phyloP scores from a whole-genome alignment of 352 stramenopile species.

The Blastocystis sp. region DNA sequence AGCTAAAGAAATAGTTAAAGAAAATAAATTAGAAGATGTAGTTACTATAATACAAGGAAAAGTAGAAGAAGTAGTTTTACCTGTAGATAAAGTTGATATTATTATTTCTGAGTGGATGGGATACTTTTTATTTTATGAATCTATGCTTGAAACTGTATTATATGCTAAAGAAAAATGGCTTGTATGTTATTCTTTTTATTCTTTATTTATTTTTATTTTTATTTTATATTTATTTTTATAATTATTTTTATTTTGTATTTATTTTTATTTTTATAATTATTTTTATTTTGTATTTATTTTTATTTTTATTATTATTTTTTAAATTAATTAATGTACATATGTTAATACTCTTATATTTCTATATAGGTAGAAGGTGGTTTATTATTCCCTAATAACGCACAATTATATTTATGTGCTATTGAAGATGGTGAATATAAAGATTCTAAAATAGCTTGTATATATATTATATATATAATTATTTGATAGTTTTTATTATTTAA shows the following conservation, averaged over 20 bases:
- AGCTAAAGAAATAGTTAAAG: constrained; percentile 72
- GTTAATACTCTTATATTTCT: too few relatives aligned
- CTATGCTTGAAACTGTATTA: constrained; percentile 84
- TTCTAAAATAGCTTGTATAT: constrained; percentile 68
- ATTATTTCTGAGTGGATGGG: constrained; percentile 97
- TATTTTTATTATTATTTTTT: too few relatives aligned
- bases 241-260: too few relatives aligned
- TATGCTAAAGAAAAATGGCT: constrained; percentile 84
- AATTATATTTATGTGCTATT: constrained; percentile 76
- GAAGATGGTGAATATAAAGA: constrained; percentile 80
- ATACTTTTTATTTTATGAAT: constrained; percentile 88
- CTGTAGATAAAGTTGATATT: constrained; percentile 74
- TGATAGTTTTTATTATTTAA: constrained; percentile 43
- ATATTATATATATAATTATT: neutral
- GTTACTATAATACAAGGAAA: constrained; percentile 80
- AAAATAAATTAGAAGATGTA: constrained; percentile 66
- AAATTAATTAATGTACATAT: too few relatives aligned
- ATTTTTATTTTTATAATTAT: too few relatives aligned
- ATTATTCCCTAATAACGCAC: constrained; percentile 82
- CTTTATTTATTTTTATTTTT: too few relatives aligned
- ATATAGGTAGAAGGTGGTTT: constrained; percentile 55
- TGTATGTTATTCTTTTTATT: too few relatives aligned
- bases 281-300: too few relatives aligned
- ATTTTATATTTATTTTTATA: too few relatives aligned
- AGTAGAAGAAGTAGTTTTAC: constrained; percentile 68